phyloP scores from a whole-genome alignment of 805 yeast genomes.

The Millerozyma miso region DNA sequence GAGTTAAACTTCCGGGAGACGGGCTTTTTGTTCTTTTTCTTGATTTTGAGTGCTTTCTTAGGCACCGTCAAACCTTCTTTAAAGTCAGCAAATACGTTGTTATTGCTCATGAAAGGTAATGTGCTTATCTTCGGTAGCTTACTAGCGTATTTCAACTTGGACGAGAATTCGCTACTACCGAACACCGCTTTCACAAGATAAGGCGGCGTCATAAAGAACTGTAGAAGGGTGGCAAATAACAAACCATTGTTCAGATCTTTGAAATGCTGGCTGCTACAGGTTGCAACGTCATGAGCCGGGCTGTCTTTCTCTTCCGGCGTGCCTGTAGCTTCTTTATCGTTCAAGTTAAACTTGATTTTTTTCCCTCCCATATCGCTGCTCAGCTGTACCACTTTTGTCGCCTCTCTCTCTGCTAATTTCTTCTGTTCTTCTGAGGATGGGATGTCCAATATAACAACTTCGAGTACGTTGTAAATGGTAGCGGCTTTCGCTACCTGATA shows the following conservation, averaged over 20 bases:
- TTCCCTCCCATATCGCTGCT: conserved; percentile 21
- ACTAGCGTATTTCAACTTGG: conserved; percentile 58
- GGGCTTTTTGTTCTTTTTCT: conserved; percentile 37
- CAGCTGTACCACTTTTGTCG: conserved; percentile 15
- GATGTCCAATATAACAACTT: conserved; percentile 66
- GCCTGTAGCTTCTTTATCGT: conserved; percentile 24
- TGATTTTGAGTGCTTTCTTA: conserved; percentile 33
- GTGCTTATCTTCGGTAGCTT: conserved; percentile 68
- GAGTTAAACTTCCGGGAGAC: conserved; percentile 40
- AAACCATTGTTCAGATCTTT: conserved; percentile 32
- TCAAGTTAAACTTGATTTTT: conserved; percentile 29
- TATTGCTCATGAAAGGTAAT: conserved; percentile 67
- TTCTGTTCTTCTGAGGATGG: conserved; percentile 20
- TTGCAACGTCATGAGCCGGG: conserved; percentile 10
- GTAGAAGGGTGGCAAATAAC: conserved; percentile 65
- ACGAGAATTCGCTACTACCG: conserved; percentile 33
- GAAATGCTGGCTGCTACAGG: conserved; percentile 7
- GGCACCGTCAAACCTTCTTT: conserved; percentile 64
- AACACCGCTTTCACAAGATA: conserved; percentile 67
- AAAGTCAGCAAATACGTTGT: conserved; percentile 29
- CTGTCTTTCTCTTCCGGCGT: conserved; percentile 16
- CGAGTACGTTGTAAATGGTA: conserved; percentile 64
- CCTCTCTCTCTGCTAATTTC: conserved; percentile 17
- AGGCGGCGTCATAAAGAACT: conserved; percentile 81
- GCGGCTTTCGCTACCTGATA: conserved; percentile 80